Evolutionary conservation across 2,329 filamentous ascomycete species (phyloP).

Genomic region (Rutstroemia sp.): DNA sequence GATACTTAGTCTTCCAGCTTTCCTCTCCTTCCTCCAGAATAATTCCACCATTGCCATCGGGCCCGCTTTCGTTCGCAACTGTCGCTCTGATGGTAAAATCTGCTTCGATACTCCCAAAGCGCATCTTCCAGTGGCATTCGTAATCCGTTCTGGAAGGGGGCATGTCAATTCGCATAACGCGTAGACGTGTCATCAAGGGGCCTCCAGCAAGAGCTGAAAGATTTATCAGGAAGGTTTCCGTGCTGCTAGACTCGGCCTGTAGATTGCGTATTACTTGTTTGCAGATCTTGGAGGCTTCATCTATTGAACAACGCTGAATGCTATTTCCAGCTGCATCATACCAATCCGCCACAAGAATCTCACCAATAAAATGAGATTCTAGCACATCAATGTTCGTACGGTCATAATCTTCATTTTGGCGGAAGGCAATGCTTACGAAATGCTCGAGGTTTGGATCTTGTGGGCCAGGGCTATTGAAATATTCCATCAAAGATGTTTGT

Average conservation of each 20-base stretch:
- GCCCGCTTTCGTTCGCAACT: slow-evolving; percentile 23
- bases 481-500: slow-evolving; percentile 23
- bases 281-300: slow-evolving; percentile 48
- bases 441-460: slow-evolving; percentile 19
- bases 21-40: slow-evolving; percentile 17
- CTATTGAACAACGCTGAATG: slow-evolving; percentile 38
- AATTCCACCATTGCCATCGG: slow-evolving; percentile 18
- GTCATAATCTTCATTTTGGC: slow-evolving; percentile 25
- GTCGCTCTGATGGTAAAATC: slow-evolving; percentile 45
- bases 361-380: slow-evolving; percentile 46
- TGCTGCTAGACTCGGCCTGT: slow-evolving; percentile 41
- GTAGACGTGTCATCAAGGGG: slow-evolving; percentile 40
- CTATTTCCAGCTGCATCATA: slow-evolving; percentile 39
- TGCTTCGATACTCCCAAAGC: slow-evolving; percentile 45
- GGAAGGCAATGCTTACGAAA: slow-evolving; percentile 25
- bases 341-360: slow-evolving; percentile 45
- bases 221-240: slow-evolving; percentile 52
- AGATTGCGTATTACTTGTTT: slow-evolving; percentile 47
- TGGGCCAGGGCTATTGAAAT: slow-evolving; percentile 19
- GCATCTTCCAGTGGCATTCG: slow-evolving; percentile 47
- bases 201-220: slow-evolving; percentile 50
- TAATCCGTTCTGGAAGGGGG: slow-evolving; percentile 38
- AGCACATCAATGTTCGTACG: slow-evolving; percentile 50
- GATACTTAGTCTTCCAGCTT: slow-evolving; percentile 47
- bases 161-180: slow-evolving; percentile 37